Percentiles rank a stretch among this genome's conserved stretches.
phyloP scores from a whole-genome alignment of 2,329 filamentous ascomycete species.

The Talaromyces amestolkiae region DNA sequence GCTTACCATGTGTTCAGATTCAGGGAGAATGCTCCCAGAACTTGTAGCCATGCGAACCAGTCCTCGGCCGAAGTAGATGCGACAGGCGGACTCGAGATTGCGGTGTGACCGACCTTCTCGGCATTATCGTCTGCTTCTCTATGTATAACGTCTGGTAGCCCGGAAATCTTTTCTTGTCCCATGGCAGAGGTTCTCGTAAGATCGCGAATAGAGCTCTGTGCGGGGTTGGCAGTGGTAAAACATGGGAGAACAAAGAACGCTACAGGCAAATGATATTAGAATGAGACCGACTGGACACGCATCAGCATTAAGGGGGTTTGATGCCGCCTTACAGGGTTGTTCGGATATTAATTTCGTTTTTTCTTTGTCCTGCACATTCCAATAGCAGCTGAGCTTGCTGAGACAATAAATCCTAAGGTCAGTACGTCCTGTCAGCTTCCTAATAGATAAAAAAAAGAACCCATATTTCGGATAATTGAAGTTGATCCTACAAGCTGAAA shows the following conservation, averaged over 20 bases:
- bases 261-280: neutral
- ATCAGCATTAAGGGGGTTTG: neutral
- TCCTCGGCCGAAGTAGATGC: neutral
- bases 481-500: too few relatives aligned
- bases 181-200: neutral
- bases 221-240: neutral
- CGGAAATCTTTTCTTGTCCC: neutral
- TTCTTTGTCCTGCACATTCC: too few relatives aligned
- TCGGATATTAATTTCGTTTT: neutral
- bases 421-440: too few relatives aligned
- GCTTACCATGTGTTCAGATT: conserved; percentile 12
- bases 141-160: neutral
- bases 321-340: neutral
- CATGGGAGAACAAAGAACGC: neutral
- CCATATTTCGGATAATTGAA: too few relatives aligned
- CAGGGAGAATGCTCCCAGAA: conserved; percentile 4
- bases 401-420: too few relatives aligned
- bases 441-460: too few relatives aligned
- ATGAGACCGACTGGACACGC: neutral
- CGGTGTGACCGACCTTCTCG: neutral
- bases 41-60: conserved; percentile 11
- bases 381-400: too few relatives aligned
- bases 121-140: neutral
- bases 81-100: neutral
- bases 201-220: neutral